These are phyloP conservation scores for Fusarium begoniae DNA, from an alignment of 2,329 filamentous ascomycete species.

Conservation along the genomic window DNA sequence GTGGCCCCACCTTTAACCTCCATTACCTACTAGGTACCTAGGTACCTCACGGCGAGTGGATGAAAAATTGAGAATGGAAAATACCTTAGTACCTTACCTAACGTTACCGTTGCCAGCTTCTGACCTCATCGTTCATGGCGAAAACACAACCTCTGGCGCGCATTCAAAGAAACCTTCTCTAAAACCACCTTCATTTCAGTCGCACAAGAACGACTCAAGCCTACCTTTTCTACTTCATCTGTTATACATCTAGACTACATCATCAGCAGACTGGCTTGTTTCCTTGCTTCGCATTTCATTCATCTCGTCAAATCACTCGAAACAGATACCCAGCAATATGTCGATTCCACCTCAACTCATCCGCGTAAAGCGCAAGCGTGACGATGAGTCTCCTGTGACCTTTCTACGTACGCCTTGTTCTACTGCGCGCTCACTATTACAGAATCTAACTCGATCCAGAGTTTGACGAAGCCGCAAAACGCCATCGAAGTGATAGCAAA, in stretches of 20 bases:
- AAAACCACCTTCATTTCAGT: no score
- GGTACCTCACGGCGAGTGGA: conserved; percentile 15
- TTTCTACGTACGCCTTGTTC: conserved; percentile 59
- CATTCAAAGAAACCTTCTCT: neutral
- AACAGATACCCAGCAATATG: conserved; percentile 49
- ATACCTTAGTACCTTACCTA: neutral
- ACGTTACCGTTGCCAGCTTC: conserved; percentile 4
- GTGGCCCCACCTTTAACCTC: neutral
- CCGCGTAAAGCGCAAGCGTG: conserved; percentile 69
- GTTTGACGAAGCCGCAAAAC: conserved; percentile 62
- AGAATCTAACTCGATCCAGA: conserved; percentile 49
- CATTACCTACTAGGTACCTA: neutral
- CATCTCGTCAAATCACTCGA: neutral
- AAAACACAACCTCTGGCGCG: neutral
- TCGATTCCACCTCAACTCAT: conserved; percentile 67
- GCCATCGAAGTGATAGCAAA: conserved; percentile 59
- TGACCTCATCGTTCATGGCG: conserved; percentile 29
- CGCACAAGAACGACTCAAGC: neutral
- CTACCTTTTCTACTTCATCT: neutral
- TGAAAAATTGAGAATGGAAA: neutral
- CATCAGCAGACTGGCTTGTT: neutral
- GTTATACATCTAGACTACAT: neutral
- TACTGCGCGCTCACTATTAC: conserved; percentile 1
- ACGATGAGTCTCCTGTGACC: conserved; percentile 62
- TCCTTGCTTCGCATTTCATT: neutral